Evolutionary conservation across 805 yeast species (phyloP), one percentile per base, ranked within the genome.

Genomic region (Sungouiella thailandica): DNA sequence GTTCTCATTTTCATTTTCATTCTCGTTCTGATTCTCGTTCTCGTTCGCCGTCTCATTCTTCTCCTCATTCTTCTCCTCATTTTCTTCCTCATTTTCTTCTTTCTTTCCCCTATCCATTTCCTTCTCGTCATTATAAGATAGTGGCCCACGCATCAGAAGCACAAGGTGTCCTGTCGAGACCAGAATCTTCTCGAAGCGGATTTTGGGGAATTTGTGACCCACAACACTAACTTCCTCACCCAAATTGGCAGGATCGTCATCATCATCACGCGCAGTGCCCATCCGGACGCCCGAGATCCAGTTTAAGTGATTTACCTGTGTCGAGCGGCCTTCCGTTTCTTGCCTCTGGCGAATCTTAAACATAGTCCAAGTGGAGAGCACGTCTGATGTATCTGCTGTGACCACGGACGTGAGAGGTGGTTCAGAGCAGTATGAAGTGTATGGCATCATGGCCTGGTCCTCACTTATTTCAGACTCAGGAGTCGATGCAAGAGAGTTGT

Each of bases 231-330:
- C 88, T 56, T 90, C 98, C 56, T 89, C 96, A 5, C 96, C 96
- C 17, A 90, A 58, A 50, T 86, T 87, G 16, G 80, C 61, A 0
- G 78, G 74, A 5, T 59, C 63, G 23, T 55, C 58, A 7, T 50
- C 57, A 11, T 53, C 60, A 7, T 47, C 50, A 36, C 63, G 60
- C 9, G 9, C 8, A 4, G 72, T 74, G 1, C 86, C 86, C 43
- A 90, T 76, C 37, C 88, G 69, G 6, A 90, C 95, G 32, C 97
- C 97, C 0, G 96, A 80, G 24, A 94, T 79, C 97, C 97, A 90
- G 43, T 83, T 80, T 40, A 90, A 62, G 51, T 86, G 95, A 46
- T 81, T 78, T 19, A 75, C 53, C 35, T 74, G 73, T 36, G 62
- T 67, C 37, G 49, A 62, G 55, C 41, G 37, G 22, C 47, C 52